Conservation (phyloP, 179 eudicot species). For the Dionaea muscipula region DNA sequence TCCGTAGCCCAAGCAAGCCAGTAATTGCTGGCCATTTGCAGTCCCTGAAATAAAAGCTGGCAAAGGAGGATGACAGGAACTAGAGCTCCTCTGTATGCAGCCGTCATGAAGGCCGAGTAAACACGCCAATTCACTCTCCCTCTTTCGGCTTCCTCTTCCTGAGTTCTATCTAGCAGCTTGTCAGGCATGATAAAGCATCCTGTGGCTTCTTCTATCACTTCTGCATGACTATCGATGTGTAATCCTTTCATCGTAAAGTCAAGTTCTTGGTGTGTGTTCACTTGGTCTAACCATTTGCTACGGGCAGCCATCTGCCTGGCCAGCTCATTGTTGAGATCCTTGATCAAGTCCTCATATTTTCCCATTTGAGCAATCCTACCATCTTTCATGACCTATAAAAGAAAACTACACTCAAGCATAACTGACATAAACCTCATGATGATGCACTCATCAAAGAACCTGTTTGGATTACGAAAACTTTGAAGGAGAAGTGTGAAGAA, state of each 20-base stretch:
- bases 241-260: constrained; percentile 7
- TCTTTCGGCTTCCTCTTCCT: constrained; percentile 44
- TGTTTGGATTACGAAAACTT: too few relatives aligned
- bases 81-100: constrained; percentile 74
- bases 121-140: constrained; percentile 61
- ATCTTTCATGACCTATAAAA: constrained; percentile 61
- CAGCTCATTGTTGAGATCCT: constrained; percentile 43
- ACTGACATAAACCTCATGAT: too few relatives aligned
- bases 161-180: constrained; percentile 16
- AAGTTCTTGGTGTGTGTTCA: constrained; percentile 25
- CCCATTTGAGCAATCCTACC: constrained; percentile 66
- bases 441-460: background rate
- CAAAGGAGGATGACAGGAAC: constrained; percentile 63
- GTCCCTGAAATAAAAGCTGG: constrained; percentile 60
- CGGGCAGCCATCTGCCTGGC: constrained; percentile 59
- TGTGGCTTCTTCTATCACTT: constrained; percentile 28
- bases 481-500: too few relatives aligned
- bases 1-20: constrained; percentile 93
- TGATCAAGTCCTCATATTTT: constrained; percentile 43
- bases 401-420: background rate
- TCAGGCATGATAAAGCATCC: constrained; percentile 20
- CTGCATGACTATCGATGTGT: constrained; percentile 18
- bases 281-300: constrained; percentile 47
- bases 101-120: constrained; percentile 50
- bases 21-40: constrained; percentile 75